phyloP scores from a whole-genome alignment of 2,329 filamentous ascomycete genomes.

The Apiospora kogelbergensis region DNA sequence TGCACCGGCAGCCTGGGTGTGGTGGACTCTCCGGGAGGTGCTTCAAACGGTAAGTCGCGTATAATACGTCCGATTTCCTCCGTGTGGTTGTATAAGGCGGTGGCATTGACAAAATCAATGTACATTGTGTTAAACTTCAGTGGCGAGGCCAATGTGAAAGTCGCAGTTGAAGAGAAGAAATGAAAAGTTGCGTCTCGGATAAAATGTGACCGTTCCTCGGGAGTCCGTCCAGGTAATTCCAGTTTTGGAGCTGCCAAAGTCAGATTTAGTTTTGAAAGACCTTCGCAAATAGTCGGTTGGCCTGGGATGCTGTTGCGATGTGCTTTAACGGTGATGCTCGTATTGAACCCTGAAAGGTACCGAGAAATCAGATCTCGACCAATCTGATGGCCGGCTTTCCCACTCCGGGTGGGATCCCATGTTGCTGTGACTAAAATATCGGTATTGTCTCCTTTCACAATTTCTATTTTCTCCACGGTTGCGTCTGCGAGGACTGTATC shows the following conservation, averaged over 20 bases:
- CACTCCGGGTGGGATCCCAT: constrained; percentile 73
- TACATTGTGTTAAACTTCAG: constrained; percentile 70
- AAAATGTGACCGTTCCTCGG: constrained; percentile 60
- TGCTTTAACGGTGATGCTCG: constrained; percentile 70
- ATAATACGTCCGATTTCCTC: constrained; percentile 76
- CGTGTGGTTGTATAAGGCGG: constrained; percentile 79
- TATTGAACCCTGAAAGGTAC: constrained; percentile 87
- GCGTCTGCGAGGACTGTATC: constrained; percentile 74
- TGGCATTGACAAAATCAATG: constrained; percentile 79
- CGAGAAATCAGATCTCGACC: constrained; percentile 77
- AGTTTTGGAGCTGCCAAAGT: constrained; percentile 72
- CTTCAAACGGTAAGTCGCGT: constrained; percentile 72
- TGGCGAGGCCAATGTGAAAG: constrained; percentile 81
- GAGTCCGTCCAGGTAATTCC: constrained; percentile 51
- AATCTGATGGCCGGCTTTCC: constrained; percentile 57
- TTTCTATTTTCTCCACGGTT: constrained; percentile 60
- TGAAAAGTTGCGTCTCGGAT: constrained; percentile 87
- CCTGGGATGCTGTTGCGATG: constrained; percentile 73
- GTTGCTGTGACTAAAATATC: constrained; percentile 65
- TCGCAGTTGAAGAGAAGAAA: constrained; percentile 80
- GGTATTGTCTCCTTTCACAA: constrained; percentile 71
- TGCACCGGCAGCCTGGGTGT: constrained; percentile 80
- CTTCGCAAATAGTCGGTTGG: constrained; percentile 69
- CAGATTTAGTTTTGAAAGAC: constrained; percentile 70
- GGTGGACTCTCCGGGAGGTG: constrained; percentile 70